phyloP scores from a whole-genome alignment of 768 basidiomycete genomes.

The Myochromella boudieri region DNA sequence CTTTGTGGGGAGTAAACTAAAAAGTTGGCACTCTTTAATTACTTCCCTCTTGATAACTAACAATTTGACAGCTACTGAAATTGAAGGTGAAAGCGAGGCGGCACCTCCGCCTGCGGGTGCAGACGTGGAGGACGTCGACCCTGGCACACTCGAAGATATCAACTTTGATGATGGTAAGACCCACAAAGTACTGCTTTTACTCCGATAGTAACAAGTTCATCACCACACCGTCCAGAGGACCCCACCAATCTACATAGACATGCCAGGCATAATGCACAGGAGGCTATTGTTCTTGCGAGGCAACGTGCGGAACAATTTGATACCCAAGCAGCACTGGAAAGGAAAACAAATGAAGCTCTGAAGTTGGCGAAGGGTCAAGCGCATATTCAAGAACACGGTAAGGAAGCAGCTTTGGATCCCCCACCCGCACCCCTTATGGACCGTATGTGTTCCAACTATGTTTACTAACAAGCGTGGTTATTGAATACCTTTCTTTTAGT shows the following conservation, averaged over 20 bases:
- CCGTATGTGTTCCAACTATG: conserved; percentile 43
- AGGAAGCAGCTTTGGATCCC: conserved; percentile 31
- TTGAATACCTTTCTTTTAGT: conserved; percentile 42
- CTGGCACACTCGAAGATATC: conserved; percentile 61
- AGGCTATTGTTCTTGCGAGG: conserved; percentile 77
- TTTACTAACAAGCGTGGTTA: not conserved
- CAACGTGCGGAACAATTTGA: conserved; percentile 86
- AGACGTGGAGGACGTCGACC: conserved; percentile 54
- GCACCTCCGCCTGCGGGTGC: conserved; percentile 54
- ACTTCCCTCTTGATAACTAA: conserved; percentile 18
- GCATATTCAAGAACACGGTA: conserved; percentile 46
- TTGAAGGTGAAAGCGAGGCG: conserved; percentile 57
- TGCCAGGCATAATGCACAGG: conserved; percentile 86
- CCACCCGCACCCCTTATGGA: conserved; percentile 60
- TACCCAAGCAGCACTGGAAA: conserved; percentile 72
- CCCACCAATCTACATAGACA: conserved; percentile 82
- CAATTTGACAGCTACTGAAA: conserved; percentile 61
- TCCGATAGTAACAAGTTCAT: no score
- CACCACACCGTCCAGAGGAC: conserved; percentile 60
- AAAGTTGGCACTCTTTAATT: conserved; percentile 46
- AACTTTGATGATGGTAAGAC: conserved; percentile 85
- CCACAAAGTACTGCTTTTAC: no score
- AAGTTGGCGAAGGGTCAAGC: conserved; percentile 61
- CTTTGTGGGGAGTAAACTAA: conserved; percentile 96
- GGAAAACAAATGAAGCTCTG: conserved; percentile 78